Evolutionary conservation across 139 green algal genomes (phyloP).

Genomic region (Micractinium conductrix): DNA sequence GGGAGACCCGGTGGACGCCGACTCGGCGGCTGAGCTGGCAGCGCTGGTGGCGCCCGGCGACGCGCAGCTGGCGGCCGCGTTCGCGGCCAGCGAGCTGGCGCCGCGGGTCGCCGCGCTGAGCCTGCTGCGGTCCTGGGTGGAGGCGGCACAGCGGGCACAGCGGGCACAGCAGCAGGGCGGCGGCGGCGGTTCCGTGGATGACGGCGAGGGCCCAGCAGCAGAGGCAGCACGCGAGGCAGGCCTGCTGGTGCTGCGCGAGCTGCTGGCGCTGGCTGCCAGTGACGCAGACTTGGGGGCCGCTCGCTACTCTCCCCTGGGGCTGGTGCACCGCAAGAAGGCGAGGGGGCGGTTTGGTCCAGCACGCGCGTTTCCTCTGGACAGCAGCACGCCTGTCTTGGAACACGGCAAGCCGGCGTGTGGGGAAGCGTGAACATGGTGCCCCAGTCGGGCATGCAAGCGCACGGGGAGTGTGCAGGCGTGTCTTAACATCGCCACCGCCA

Average conservation of each 20-base stretch:
- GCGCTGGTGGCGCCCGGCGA: constrained; percentile 36
- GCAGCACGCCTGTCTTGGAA: no score
- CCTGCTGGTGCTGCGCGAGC: constrained; percentile 33
- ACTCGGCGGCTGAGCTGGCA: constrained; percentile 23
- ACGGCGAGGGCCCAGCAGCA: neutral
- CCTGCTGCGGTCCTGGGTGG: constrained; percentile 46
- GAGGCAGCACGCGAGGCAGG: constrained; percentile 26
- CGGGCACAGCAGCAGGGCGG: neutral
- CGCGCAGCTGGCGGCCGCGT: constrained; percentile 26
- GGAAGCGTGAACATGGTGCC: no score
- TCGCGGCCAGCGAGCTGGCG: constrained; percentile 39
- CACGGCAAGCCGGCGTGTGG: no score
- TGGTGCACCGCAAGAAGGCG: constrained; percentile 71
- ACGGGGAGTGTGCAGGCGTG: no score
- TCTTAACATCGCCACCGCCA: no score
- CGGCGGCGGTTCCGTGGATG: neutral
- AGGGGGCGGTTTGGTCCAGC: neutral
- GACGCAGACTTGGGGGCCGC: constrained; percentile 44
- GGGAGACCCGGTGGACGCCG: constrained; percentile 19
- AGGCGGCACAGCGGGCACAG: neutral
- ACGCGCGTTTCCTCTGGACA: neutral
- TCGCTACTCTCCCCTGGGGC: neutral
- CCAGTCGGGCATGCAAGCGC: no score
- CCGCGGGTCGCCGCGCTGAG: constrained; percentile 56
- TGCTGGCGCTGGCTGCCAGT: constrained; percentile 44